phyloP scores from a whole-genome alignment of 805 yeast species.

The Yamadazyma ubonensis region DNA sequence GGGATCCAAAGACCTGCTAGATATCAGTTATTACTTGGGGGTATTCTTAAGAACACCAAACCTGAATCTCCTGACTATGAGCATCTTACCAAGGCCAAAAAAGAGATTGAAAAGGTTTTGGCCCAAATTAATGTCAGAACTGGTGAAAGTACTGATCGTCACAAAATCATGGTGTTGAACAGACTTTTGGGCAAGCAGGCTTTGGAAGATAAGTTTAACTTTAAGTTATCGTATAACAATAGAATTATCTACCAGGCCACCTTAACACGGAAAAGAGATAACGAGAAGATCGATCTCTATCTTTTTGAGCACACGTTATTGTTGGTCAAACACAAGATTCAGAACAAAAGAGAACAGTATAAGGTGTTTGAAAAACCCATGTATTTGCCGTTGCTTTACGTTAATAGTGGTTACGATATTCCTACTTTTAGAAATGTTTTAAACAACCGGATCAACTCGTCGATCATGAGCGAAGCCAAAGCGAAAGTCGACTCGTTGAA shows the following conservation, averaged over 20 bases:
- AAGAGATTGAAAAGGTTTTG: slow-evolving; percentile 70
- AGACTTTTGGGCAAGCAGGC: slow-evolving; percentile 63
- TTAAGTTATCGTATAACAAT: slow-evolving; percentile 79
- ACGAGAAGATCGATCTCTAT: slow-evolving; percentile 81
- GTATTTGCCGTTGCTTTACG: slow-evolving; percentile 72
- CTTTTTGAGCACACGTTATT: slow-evolving; percentile 84
- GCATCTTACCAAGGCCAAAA: slow-evolving; percentile 69
- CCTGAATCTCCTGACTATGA: slow-evolving; percentile 73
- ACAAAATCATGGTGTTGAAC: slow-evolving; percentile 76
- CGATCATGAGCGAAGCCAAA: slow-evolving; percentile 37
- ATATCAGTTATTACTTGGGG: slow-evolving; percentile 80
- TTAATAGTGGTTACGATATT: slow-evolving; percentile 75
- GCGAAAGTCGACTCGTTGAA: slow-evolving; percentile 21
- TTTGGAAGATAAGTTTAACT: slow-evolving; percentile 79
- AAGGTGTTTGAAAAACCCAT: slow-evolving; percentile 89
- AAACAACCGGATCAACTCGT: slow-evolving; percentile 32
- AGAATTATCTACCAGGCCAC: slow-evolving; percentile 80
- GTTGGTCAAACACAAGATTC: slow-evolving; percentile 80
- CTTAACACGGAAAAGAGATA: slow-evolving; percentile 65
- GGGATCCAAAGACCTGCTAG: slow-evolving; percentile 96
- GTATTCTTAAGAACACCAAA: slow-evolving; percentile 77
- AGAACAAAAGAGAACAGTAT: slow-evolving; percentile 86
- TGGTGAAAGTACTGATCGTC: slow-evolving; percentile 92
- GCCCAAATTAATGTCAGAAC: slow-evolving; percentile 80
- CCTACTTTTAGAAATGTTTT: slow-evolving; percentile 55